Conservation (phyloP, 192 early-diverging fungal genomes). For the Umbelopsis ramanniana region DNA sequence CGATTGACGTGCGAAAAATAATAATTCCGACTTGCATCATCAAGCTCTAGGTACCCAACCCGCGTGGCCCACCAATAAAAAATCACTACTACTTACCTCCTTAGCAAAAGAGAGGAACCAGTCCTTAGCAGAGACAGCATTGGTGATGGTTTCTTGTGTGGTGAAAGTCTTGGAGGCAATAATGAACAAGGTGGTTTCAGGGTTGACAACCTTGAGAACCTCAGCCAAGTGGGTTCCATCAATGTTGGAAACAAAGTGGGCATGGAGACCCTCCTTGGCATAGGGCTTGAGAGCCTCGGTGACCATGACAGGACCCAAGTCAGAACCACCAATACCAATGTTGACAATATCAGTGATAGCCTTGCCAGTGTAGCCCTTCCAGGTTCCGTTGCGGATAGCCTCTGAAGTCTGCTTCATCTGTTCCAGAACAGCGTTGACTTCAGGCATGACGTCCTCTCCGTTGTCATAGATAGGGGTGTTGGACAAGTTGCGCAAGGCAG, state of each 20-base stretch:
- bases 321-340: constrained; percentile 99
- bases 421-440: constrained; percentile 91
- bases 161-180: constrained; percentile 98
- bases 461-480: constrained; percentile 84
- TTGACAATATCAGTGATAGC: constrained; percentile 94
- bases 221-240: constrained; percentile 98
- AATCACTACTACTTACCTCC: constrained; percentile 61
- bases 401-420: constrained; percentile 90
- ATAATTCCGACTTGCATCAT: too few species aligned
- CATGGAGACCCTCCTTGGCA: constrained; percentile 73
- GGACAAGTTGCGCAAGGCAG: constrained; percentile 90
- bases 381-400: constrained; percentile 83
- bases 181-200: constrained; percentile 92
- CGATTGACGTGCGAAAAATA: too few species aligned
- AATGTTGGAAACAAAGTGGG: constrained; percentile 98
- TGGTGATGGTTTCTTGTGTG: constrained; percentile 98
- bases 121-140: constrained; percentile 89
- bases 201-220: constrained; percentile 82
- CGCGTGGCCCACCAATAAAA: neutral
- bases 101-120: constrained; percentile 91
- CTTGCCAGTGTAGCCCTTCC: constrained; percentile 97
- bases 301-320: constrained; percentile 98
- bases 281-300: constrained; percentile 98
- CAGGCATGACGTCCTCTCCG: constrained; percentile 93
- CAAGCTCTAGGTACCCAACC: neutral